Conservation (phyloP, 2,329 filamentous ascomycete species). For the Catunica adiposa region DNA sequence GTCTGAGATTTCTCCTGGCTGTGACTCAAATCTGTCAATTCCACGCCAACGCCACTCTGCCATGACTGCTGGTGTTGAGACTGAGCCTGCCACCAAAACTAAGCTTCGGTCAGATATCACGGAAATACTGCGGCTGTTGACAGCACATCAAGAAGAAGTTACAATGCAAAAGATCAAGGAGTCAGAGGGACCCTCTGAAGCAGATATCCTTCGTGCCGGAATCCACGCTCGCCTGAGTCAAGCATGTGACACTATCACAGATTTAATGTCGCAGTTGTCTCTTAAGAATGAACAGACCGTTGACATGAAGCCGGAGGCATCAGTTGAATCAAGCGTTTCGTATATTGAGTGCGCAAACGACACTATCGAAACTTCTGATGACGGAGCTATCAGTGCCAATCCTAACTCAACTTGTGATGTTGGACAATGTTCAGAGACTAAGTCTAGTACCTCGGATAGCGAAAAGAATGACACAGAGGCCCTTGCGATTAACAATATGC, state of each 20-base stretch:
- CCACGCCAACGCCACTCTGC: not conserved
- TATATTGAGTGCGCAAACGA: too few species aligned
- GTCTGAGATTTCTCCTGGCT: conserved; percentile 2
- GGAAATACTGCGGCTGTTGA: conserved; percentile 10
- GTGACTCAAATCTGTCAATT: not conserved
- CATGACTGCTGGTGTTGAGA: conserved; percentile 9
- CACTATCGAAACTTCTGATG: too few species aligned
- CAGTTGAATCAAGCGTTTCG: too few species aligned
- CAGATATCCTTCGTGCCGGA: conserved; percentile 6
- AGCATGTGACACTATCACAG: conserved; percentile 5
- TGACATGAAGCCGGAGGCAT: too few species aligned
- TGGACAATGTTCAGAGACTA: too few species aligned
- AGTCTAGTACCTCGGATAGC: too few species aligned
- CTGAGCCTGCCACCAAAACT: conserved; percentile 13
- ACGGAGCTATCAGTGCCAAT: too few species aligned
- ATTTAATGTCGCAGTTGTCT: conserved; percentile 5
- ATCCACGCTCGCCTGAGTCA: conserved; percentile 3
- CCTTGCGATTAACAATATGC: not conserved
- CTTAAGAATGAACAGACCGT: not conserved
- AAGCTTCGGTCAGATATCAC: conserved; percentile 13
- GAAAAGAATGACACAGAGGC: not conserved
- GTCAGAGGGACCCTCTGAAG: not conserved
- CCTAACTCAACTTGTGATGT: too few species aligned
- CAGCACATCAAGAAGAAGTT: conserved; percentile 10
- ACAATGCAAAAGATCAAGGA: not conserved